Conservation (phyloP, 2,329 filamentous ascomycete genomes). For the Berkeleyomyces rouxiae region DNA sequence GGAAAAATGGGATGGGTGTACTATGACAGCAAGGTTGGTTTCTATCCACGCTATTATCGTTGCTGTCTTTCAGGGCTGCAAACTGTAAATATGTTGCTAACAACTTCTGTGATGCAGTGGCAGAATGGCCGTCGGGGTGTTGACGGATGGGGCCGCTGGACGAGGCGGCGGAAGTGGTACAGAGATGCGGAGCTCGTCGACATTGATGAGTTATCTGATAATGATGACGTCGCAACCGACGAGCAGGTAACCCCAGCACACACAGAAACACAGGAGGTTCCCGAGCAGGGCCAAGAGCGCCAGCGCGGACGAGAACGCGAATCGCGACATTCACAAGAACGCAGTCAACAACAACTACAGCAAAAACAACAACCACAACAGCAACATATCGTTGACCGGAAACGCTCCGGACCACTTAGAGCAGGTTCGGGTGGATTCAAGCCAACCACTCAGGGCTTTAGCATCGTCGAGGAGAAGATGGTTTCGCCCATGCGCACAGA, state of each 20-base stretch:
- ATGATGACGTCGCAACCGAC: neutral
- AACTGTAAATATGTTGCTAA: neutral
- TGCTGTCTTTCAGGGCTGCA: neutral
- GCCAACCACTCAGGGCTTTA: conserved; percentile 20
- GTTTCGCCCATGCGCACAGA: conserved; percentile 18
- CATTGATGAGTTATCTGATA: conserved; percentile 22
- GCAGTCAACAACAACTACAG: neutral
- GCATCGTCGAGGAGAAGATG: conserved; percentile 24
- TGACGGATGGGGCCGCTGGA: conserved; percentile 92
- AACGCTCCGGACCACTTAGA: conserved; percentile 9
- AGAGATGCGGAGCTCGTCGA: conserved; percentile 92
- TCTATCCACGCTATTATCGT: neutral
- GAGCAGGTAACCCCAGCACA: neutral
- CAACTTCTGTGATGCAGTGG: conserved; percentile 42
- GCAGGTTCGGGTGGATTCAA: conserved; percentile 7
- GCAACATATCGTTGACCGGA: conserved; percentile 1
- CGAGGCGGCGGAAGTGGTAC: conserved; percentile 85
- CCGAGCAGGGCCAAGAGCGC: neutral
- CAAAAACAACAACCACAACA: conserved; percentile 5
- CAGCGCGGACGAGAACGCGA: neutral
- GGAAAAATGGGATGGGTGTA: conserved; percentile 80
- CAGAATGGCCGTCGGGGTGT: conserved; percentile 66
- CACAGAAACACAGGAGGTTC: neutral
- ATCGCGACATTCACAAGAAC: neutral
- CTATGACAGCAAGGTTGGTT: conserved; percentile 80